Percentiles rank a stretch among this genome's conserved stretches.
Conservation (phyloP, 306 rosid species). For the Rosa rugosa region DNA sequence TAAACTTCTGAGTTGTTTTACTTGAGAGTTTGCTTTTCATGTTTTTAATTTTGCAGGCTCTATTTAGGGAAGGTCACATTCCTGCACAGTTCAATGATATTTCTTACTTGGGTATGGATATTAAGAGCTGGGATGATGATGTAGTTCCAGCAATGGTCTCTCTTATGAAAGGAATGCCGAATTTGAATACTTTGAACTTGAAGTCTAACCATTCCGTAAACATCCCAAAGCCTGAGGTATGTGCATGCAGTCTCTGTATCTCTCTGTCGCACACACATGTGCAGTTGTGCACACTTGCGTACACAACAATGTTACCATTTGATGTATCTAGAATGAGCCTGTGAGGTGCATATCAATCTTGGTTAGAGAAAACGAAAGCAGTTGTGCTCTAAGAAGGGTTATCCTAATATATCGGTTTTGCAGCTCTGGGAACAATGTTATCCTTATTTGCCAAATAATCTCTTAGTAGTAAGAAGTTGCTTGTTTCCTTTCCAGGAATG, state of each 20-base stretch:
- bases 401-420: background rate
- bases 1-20: background rate
- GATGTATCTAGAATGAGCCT: background rate
- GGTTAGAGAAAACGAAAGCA: background rate
- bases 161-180: background rate
- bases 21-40: background rate
- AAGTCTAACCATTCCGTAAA: background rate
- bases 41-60: conserved; percentile 9
- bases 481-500: background rate
- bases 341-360: background rate
- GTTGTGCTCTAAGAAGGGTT: background rate
- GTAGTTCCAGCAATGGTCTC: conserved; percentile 7
- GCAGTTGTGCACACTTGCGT: background rate
- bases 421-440: background rate
- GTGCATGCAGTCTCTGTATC: background rate
- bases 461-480: background rate
- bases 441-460: background rate
- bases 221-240: background rate
- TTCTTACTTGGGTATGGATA: background rate
- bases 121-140: conserved; percentile 10
- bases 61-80: background rate
- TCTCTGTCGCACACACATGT: background rate
- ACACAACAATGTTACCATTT: background rate
- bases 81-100: background rate
- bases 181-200: background rate